Evolutionary conservation across 2,329 filamentous ascomycete species (phyloP), one percentile per base, ranked within the genome.

Genomic region (Fusarium foetens): DNA sequence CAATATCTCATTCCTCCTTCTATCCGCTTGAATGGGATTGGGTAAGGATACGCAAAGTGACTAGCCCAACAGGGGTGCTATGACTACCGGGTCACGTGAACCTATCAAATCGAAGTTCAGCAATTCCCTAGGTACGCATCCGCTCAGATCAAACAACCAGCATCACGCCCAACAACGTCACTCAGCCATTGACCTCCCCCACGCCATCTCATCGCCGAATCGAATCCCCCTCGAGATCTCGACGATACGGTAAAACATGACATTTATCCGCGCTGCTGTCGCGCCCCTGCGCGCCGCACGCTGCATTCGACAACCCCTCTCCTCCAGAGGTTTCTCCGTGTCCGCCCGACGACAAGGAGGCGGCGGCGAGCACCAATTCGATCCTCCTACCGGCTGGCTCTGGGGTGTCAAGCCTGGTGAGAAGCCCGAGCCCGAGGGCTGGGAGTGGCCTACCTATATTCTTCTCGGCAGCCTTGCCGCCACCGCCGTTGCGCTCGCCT

Each of bases 401-500:
- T 98, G 93, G 83, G 95, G 95, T 75, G 89, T 98, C 78, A 95
- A 94, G 87, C 96, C 96, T 39, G 95, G 95, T 71, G 94, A 98
- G 90, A 97, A 98, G 87, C 91, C 94, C 81, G 90, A 97, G 88
- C 93, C 94, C 83, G 96, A 99, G 86, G 96, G 95, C 58, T 99
- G 96, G 96, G 96, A 99, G 88, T 90, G 87, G 75, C 84, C 94
- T 62, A 95, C 92, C 86, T 92, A 92, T 81, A 93, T 93, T 81
- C 94, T 95, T 54, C 94, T 97, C 83, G 93, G 91, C 81, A 92
- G 91, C 79, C 84, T 97, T 79, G 84, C 90, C 33, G 86, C 94
- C 73, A 92, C 91, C 60, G 90, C 89, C 69, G 86, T 98, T 74
- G 94, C 93, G 74, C 94, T 97, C 85, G 94, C 94, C 71, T 98